Evolutionary conservation across 441 rosid species (phyloP), one percentile per base, ranked within the genome.

Genomic region (Eruca vesicaria): DNA sequence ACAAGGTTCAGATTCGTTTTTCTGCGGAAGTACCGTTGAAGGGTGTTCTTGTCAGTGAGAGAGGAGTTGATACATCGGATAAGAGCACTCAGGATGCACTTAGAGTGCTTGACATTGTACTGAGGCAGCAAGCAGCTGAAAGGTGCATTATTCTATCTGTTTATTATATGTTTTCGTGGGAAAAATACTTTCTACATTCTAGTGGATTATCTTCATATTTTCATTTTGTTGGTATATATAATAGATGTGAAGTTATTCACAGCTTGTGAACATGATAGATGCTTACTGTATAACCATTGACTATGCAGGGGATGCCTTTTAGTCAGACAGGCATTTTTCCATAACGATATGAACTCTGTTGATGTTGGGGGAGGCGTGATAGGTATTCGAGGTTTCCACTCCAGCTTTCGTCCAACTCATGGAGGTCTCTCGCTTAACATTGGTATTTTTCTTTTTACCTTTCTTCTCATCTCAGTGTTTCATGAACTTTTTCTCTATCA

Each of bases 311-410:
- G 92, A 20, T 95, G 98, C 75, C 95, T 95, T 78, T 78, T 96
- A 83, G 96, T 93, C 18, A 84, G 91, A 69, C 99, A 93, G 73
- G 90, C 99, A 16, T 96, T 90, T 82, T 96, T 96, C 79, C 86
- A 83, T 35, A 86, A 83, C 43, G 87, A 90, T 79, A 70, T 71
- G 69, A 84, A 79, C 77, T 81, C 79, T 74, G 50, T 67, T 52
- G 90, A 90, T 52, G 86, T 93, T 36, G 97, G 96, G 21, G 97
- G 88, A 63, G 97, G 97, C 43, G 86, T 85, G 56, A 72, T 60
- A 31, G 97, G 92, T 62, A 80, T 87, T 60, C 79, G 83, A 66
- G 99, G 99, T 16, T 88, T 89, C 85, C 92, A 90, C 73, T 89
- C 95, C 60, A 93, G 98, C 83, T 96, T 96, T 71, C 85, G 87